Conservation (phyloP, 78 protist species). For the Planoprotostelium fungivorum region DNA sequence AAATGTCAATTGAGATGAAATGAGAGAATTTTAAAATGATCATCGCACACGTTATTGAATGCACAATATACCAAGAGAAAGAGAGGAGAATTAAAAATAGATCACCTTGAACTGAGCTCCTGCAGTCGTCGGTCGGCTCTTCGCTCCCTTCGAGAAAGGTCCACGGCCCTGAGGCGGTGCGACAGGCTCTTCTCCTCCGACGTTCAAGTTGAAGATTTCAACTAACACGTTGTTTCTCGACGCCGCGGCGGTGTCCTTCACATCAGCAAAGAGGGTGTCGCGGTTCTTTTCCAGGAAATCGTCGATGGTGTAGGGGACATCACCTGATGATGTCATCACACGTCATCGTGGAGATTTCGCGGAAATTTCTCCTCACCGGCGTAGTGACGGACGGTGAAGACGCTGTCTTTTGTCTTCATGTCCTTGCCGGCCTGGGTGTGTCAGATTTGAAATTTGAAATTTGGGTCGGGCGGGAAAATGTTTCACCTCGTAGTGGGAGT, state of each 20-base stretch:
- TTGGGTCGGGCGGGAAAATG: too few relatives aligned
- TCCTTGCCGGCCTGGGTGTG: slow-evolving; percentile 13
- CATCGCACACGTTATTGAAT: too few relatives aligned
- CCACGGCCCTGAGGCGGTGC: slow-evolving; percentile 1
- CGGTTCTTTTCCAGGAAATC: slow-evolving; percentile 89
- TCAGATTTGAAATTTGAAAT: too few relatives aligned
- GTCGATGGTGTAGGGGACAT: slow-evolving; percentile 51
- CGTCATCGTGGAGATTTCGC: background rate
- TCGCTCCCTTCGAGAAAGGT: slow-evolving; percentile 8
- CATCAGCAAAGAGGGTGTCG: slow-evolving; percentile 64
- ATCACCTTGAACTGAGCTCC: slow-evolving; percentile 60
- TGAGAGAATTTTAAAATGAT: too few relatives aligned
- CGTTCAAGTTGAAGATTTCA: slow-evolving; percentile 22
- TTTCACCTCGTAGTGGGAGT: slow-evolving; percentile 33
- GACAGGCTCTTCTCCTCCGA: slow-evolving; percentile 5
- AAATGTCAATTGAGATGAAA: too few relatives aligned
- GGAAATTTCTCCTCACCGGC: slow-evolving; percentile 48
- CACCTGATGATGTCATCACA: background rate
- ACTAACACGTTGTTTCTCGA: background rate
- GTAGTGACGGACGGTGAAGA: slow-evolving; percentile 60
- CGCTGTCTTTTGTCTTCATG: background rate
- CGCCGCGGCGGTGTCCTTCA: slow-evolving; percentile 19
- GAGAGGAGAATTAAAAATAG: too few relatives aligned
- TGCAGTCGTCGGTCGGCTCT: slow-evolving; percentile 72
- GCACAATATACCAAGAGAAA: too few relatives aligned